A percentile compares a stretch with the other conserved stretches of the same genome.
These are phyloP conservation scores for Penicillium sp. DNA, from an alignment of 2,329 filamentous ascomycete genomes.

Conservation along the genomic window DNA sequence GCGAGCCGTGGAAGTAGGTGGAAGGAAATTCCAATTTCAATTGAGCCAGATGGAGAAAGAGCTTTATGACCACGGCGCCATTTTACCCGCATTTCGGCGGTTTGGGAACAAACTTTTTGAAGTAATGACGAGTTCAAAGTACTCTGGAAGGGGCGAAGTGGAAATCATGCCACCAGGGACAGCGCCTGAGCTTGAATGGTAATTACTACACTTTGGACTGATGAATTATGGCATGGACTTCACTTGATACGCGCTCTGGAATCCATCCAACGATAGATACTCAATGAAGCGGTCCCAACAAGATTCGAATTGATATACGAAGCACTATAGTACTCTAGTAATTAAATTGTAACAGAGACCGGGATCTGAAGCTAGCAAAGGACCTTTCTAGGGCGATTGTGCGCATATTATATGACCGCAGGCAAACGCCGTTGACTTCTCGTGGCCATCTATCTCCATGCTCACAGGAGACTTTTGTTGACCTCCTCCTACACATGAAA, in stretches of 20 bases:
- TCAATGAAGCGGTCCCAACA: not conserved
- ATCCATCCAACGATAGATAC: not conserved
- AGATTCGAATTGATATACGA: not conserved
- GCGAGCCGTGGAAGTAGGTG: slow-evolving; percentile 31
- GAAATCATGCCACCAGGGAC: not conserved
- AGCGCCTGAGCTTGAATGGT: not conserved
- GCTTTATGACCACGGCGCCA: slow-evolving; percentile 46
- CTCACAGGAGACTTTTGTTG: not conserved
- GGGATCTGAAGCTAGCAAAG: too few relatives aligned
- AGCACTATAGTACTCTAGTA: not conserved
- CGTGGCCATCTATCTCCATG: too few relatives aligned
- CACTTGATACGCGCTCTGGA: too few relatives aligned
- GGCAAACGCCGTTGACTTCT: too few relatives aligned
- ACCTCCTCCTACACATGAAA: not conserved
- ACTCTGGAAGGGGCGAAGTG: not conserved
- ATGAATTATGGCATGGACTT: not conserved
- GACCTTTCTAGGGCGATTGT: too few relatives aligned
- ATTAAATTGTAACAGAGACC: too few relatives aligned
- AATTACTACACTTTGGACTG: not conserved
- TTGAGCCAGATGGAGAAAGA: slow-evolving; percentile 50
- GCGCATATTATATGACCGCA: too few relatives aligned
- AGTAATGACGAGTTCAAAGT: slow-evolving; percentile 21
- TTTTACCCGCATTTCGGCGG: slow-evolving; percentile 47
- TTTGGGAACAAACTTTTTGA: slow-evolving; percentile 47
- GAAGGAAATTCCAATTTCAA: slow-evolving; percentile 40